Conservation (phyloP, 441 rosid genomes). For the Populus hybrid region DNA sequence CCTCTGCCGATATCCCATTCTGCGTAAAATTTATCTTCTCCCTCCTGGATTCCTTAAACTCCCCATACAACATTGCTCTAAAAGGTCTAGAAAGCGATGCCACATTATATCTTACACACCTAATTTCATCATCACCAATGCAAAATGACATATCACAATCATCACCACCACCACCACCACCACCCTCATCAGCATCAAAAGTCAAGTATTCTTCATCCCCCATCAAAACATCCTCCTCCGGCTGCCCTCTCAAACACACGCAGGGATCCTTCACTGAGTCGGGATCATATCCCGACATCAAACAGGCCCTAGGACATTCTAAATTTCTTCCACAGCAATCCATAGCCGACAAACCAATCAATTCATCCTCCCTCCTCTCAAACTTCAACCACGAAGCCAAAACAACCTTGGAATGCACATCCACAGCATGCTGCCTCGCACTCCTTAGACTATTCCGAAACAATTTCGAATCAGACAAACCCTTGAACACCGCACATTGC, state of each 20-base stretch:
- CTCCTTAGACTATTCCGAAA: no score
- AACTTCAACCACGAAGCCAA: slow-evolving; percentile 78
- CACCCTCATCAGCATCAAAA: slow-evolving; percentile 44
- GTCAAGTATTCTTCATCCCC: slow-evolving; percentile 54
- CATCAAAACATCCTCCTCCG: slow-evolving; percentile 28
- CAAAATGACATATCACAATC: slow-evolving; percentile 64
- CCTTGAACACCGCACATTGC: no score
- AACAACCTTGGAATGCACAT: slow-evolving; percentile 71
- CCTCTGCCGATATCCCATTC: slow-evolving; percentile 65
- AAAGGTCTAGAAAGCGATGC: slow-evolving; percentile 79
- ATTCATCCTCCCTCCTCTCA: slow-evolving; percentile 93
- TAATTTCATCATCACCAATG: slow-evolving; percentile 73
- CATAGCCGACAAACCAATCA: slow-evolving; percentile 66
- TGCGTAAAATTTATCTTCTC: slow-evolving; percentile 67
- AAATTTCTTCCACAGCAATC: slow-evolving; percentile 77
- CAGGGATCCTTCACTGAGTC: slow-evolving; percentile 67
- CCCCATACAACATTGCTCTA: slow-evolving; percentile 72
- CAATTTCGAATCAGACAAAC: no score
- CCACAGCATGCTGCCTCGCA: slow-evolving; percentile 14
- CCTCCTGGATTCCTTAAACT: slow-evolving; percentile 58
- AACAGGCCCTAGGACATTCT: slow-evolving; percentile 78
- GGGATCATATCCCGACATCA: slow-evolving; percentile 68
- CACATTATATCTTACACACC: slow-evolving; percentile 63
- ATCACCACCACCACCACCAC: no score
- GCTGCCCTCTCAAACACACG: slow-evolving; percentile 41